Conservation (phyloP, 1,284 basidiomycete species). For the Exobasidium rhododendri region DNA sequence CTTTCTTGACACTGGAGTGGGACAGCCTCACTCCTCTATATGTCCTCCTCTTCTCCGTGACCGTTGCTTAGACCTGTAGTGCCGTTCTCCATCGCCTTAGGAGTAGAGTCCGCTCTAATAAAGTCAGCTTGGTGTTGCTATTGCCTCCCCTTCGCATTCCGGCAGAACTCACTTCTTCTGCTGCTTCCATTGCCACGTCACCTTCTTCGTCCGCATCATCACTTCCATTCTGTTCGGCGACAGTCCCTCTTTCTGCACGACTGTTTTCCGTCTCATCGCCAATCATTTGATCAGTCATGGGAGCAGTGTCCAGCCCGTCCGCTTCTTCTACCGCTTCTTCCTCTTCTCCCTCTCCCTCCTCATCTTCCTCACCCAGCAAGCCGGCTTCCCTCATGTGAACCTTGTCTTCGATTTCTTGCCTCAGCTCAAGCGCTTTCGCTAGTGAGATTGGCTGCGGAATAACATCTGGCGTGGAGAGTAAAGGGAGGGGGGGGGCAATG, state of each 20-base stretch:
- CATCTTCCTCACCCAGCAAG: conserved; percentile 4
- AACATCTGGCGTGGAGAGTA: too few relatives aligned
- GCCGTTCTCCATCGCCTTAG: too few relatives aligned
- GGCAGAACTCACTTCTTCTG: background rate
- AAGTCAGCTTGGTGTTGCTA: background rate
- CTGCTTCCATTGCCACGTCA: background rate
- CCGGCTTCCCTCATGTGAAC: conserved; percentile 1
- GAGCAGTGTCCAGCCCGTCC: background rate
- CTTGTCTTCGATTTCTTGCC: background rate
- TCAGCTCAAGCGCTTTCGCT: background rate
- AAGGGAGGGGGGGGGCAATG: too few relatives aligned
- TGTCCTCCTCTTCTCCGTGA: background rate
- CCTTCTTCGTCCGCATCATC: background rate
- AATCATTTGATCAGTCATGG: background rate
- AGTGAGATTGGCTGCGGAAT: conserved; percentile 2
- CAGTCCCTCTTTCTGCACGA: background rate
- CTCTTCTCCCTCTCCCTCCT: conserved; percentile 2
- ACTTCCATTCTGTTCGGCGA: background rate
- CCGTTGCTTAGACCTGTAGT: too few relatives aligned
- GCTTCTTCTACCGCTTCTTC: too few relatives aligned
- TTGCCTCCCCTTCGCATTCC: background rate
- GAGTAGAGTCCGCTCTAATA: background rate
- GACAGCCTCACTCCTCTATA: background rate
- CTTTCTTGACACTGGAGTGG: background rate
- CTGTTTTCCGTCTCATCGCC: background rate